These are phyloP conservation scores for Tuber borchii DNA, from an alignment of 495 filamentous ascomycete genomes.

Conservation along the genomic window DNA sequence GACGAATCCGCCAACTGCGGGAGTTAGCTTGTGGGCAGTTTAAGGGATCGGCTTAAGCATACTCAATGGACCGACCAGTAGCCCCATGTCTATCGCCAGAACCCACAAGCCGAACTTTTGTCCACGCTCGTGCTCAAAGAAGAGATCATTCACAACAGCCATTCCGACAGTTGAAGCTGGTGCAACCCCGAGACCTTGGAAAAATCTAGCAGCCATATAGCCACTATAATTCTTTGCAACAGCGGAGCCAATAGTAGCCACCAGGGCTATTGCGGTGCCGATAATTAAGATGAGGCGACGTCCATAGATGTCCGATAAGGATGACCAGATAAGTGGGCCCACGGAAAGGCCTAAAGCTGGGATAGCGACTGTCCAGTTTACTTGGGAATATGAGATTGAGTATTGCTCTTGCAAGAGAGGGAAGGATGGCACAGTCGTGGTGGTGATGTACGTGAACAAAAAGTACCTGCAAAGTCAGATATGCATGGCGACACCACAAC, in stretches of 20 bases:
- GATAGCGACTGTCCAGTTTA: constrained; percentile 61
- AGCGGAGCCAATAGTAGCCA: constrained; percentile 51
- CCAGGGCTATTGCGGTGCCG: constrained; percentile 52
- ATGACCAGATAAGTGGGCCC: constrained; percentile 56
- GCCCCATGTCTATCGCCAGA: constrained; percentile 53
- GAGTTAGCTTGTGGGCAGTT: constrained; percentile 5
- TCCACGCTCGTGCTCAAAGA: constrained; percentile 57
- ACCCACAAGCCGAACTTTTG: constrained; percentile 61
- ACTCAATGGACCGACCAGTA: constrained; percentile 52
- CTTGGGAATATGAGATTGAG: constrained; percentile 48
- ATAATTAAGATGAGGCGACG: constrained; percentile 52
- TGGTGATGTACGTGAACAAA: constrained; percentile 60
- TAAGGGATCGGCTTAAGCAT: constrained; percentile 11
- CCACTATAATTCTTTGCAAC: constrained; percentile 47
- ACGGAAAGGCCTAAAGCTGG: constrained; percentile 55
- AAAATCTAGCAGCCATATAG: constrained; percentile 58
- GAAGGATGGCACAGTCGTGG: constrained; percentile 57
- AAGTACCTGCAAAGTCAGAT: constrained; percentile 49
- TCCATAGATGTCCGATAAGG: constrained; percentile 55
- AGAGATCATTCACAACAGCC: constrained; percentile 54
- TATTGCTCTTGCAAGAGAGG: constrained; percentile 50
- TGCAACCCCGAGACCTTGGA: constrained; percentile 57
- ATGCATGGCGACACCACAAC: neutral
- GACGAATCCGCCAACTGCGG: constrained; percentile 54
- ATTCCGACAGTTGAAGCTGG: constrained; percentile 57